Conservation (phyloP, 2,329 filamentous ascomycete genomes). For the Neonectria punicea region DNA sequence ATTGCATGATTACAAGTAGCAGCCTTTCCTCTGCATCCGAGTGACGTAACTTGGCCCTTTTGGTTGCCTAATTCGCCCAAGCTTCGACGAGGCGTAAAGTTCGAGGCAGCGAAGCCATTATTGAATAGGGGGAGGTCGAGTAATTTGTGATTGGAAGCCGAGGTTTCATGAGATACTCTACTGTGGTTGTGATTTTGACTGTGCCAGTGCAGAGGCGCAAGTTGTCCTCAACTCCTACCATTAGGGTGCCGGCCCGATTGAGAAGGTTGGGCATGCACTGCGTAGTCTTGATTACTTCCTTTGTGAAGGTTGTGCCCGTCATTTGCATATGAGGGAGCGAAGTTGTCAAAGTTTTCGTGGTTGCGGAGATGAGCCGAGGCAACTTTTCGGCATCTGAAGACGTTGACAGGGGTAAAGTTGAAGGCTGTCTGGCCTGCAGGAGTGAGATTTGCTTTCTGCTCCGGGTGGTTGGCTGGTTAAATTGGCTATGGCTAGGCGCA, state of each 20-base stretch:
- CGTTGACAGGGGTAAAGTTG: background rate
- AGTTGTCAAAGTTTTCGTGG: background rate
- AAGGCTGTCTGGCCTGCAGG: background rate
- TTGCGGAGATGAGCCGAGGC: conserved; percentile 1
- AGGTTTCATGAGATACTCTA: background rate
- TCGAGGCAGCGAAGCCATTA: background rate
- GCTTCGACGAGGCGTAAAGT: background rate
- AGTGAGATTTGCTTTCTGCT: background rate
- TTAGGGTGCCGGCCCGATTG: background rate
- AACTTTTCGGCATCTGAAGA: background rate
- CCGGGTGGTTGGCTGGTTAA: background rate
- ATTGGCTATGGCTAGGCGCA: background rate
- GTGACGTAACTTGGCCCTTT: background rate
- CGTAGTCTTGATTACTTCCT: background rate
- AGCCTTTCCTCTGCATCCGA: conserved; percentile 1
- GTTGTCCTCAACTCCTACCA: too few relatives aligned
- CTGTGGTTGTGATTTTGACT: background rate
- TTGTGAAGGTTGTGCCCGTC: background rate
- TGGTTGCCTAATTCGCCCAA: background rate
- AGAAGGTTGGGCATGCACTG: conserved; percentile 4
- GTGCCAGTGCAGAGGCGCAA: background rate
- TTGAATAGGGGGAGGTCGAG: background rate
- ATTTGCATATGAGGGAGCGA: background rate
- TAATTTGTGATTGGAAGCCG: background rate
- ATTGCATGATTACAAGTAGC: background rate